phyloP scores from a whole-genome alignment of 495 filamentous ascomycete species.

The Aspergillus leporis region DNA sequence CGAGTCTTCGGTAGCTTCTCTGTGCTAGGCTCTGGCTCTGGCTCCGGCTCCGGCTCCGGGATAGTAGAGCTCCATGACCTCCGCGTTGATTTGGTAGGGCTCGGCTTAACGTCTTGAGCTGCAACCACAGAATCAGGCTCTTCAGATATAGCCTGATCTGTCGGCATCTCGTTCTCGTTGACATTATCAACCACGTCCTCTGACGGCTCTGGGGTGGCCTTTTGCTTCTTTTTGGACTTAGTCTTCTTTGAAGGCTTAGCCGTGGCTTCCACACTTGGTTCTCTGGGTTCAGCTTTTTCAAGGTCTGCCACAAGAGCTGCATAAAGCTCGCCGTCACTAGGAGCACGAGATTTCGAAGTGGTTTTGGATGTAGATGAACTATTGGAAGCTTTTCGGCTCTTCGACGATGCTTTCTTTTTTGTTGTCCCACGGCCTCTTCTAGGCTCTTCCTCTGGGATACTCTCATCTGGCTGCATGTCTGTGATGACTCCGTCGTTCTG shows the following conservation, averaged over 20 bases:
- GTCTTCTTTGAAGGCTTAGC: conserved; percentile 40
- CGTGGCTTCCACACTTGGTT: conserved; percentile 30
- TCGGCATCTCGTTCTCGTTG: conserved; percentile 47
- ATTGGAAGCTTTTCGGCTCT: conserved; percentile 54
- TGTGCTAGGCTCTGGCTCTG: background rate
- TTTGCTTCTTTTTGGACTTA: conserved; percentile 40
- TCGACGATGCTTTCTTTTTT: conserved; percentile 47
- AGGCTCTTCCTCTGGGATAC: conserved; percentile 26
- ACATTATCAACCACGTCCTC: conserved; percentile 42
- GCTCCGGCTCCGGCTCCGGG: background rate
- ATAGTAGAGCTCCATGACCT: background rate
- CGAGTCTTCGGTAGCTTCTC: background rate
- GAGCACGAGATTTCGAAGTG: conserved; percentile 35
- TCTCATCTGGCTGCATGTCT: conserved; percentile 28
- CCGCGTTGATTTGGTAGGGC: background rate
- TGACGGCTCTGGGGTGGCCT: conserved; percentile 29
- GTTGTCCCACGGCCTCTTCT: conserved; percentile 40
- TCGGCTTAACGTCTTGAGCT: background rate
- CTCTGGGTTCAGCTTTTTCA: conserved; percentile 29
- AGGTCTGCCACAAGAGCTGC: conserved; percentile 67
- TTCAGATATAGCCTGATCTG: conserved; percentile 26
- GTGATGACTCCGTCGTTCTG: conserved; percentile 22
- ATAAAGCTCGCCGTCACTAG: conserved; percentile 69
- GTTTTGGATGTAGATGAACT: conserved; percentile 48
- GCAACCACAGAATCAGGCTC: background rate